A percentile compares a stretch with the other conserved stretches of the same genome.
Conservation (phyloP, 1,284 basidiomycete genomes). For the Dichomitus squalens region DNA sequence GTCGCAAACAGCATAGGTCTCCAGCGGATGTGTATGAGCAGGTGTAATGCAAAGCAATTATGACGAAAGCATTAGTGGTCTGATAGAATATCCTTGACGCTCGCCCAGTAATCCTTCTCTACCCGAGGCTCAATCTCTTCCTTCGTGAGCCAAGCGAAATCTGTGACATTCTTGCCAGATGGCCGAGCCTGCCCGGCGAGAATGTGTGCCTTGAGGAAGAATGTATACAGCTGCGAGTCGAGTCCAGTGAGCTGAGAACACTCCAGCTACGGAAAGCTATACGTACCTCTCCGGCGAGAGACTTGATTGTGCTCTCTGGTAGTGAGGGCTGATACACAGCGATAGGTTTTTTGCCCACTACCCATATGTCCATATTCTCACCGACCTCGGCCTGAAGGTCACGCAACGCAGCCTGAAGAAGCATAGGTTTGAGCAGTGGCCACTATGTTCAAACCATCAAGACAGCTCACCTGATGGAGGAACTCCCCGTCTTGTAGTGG, state of each 20-base stretch:
- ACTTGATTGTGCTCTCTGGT: conserved; percentile 21
- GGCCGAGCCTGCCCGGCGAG: conserved; percentile 75
- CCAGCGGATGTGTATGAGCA: neutral
- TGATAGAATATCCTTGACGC: conserved; percentile 79
- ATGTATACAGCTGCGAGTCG: conserved; percentile 39
- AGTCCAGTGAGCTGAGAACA: neutral
- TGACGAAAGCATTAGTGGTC: conserved; percentile 50
- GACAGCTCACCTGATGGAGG: conserved; percentile 61
- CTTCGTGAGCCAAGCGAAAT: conserved; percentile 91
- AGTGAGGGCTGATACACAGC: conserved; percentile 60
- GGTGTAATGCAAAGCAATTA: conserved; percentile 15
- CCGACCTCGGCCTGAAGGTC: conserved; percentile 72
- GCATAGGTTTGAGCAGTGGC: neutral
- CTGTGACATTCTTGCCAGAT: conserved; percentile 53
- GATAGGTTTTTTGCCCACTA: conserved; percentile 75
- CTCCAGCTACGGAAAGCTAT: neutral
- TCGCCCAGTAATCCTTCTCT: conserved; percentile 70
- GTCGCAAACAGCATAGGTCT: too few relatives aligned
- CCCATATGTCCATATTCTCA: conserved; percentile 79
- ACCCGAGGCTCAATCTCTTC: conserved; percentile 78
- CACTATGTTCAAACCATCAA: too few relatives aligned
- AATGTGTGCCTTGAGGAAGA: conserved; percentile 86
- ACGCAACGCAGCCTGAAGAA: conserved; percentile 63
- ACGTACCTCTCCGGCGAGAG: conserved; percentile 28
- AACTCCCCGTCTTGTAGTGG: conserved; percentile 62